A percentile compares a stretch with the other conserved stretches of the same genome.
These are phyloP conservation scores for Knoxia roxburghii DNA, from an alignment of 257 asterid genomes.

Conservation along the genomic window DNA sequence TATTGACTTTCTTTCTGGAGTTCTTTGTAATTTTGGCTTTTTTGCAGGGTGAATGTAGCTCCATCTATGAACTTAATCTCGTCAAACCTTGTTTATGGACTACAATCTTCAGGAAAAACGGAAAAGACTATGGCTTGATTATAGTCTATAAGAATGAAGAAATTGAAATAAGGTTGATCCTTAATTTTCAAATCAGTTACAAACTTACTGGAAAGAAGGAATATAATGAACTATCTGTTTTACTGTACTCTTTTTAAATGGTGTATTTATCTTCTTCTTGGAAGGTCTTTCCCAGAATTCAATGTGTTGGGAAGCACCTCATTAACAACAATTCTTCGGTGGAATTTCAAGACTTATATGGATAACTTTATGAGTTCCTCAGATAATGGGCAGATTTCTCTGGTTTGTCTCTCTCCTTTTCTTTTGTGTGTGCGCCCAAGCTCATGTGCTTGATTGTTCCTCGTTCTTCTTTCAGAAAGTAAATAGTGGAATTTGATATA, in stretches of 20 bases:
- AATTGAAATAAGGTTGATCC: slow-evolving; percentile 67
- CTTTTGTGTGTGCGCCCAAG: not conserved
- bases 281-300: slow-evolving; percentile 77
- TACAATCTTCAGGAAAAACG: slow-evolving; percentile 51
- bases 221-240: not conserved
- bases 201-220: not conserved
- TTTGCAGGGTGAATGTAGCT: slow-evolving; percentile 49
- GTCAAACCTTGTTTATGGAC: slow-evolving; percentile 79
- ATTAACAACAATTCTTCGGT: slow-evolving; percentile 59
- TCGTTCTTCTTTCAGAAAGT: not conserved
- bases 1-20: slow-evolving; percentile 17
- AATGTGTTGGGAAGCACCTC: slow-evolving; percentile 56
- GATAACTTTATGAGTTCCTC: slow-evolving; percentile 76
- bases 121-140: slow-evolving; percentile 45
- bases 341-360: slow-evolving; percentile 81
- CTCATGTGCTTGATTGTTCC: not conserved
- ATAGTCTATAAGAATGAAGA: slow-evolving; percentile 76
- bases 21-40: slow-evolving; percentile 23
- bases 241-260: not conserved
- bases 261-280: slow-evolving; percentile 15
- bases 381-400: slow-evolving; percentile 57
- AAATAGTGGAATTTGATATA: not conserved
- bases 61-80: slow-evolving; percentile 47
- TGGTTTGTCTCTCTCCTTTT: slow-evolving; percentile 52
- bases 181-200: slow-evolving; percentile 4